phyloP scores from a whole-genome alignment of 2,329 filamentous ascomycete genomes.

The Nemania abortiva region DNA sequence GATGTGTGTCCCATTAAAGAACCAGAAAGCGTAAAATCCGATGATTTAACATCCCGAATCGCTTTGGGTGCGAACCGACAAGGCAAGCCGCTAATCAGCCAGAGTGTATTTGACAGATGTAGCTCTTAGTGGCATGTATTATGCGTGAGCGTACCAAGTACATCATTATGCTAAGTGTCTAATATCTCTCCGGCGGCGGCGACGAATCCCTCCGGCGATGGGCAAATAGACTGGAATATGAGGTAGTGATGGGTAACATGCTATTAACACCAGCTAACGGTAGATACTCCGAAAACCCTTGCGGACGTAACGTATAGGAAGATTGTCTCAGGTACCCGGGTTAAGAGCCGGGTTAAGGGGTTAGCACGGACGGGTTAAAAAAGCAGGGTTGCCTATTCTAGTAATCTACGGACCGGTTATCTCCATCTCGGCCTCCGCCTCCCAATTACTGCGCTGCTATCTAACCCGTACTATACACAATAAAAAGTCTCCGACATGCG shows the following conservation, averaged over 20 bases:
- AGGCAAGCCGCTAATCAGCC: not conserved
- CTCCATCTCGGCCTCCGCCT: conserved; percentile 2
- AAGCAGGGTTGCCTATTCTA: not conserved
- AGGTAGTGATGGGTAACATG: not conserved
- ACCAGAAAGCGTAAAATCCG: not conserved
- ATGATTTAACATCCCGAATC: not conserved
- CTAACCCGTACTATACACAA: not conserved
- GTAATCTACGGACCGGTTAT: not conserved
- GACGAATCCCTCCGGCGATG: too few relatives aligned
- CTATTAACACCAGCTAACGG: not conserved
- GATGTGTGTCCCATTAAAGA: not conserved
- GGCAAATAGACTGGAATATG: not conserved
- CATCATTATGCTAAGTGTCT: not conserved
- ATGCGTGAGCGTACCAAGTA: not conserved
- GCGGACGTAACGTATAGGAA: not conserved
- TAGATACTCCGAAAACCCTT: not conserved
- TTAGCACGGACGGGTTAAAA: not conserved
- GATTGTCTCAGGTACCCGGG: not conserved
- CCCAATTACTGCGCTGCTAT: not conserved
- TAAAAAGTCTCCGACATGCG: not conserved
- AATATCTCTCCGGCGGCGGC: too few relatives aligned
- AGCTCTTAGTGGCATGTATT: not conserved
- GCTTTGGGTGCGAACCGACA: not conserved
- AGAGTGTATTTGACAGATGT: not conserved
- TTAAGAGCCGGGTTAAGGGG: conserved; percentile 1